Evolutionary conservation across 225 moss, liverwort and hornwort genomes (phyloP).

Genomic region (Physcomitrium patens): DNA sequence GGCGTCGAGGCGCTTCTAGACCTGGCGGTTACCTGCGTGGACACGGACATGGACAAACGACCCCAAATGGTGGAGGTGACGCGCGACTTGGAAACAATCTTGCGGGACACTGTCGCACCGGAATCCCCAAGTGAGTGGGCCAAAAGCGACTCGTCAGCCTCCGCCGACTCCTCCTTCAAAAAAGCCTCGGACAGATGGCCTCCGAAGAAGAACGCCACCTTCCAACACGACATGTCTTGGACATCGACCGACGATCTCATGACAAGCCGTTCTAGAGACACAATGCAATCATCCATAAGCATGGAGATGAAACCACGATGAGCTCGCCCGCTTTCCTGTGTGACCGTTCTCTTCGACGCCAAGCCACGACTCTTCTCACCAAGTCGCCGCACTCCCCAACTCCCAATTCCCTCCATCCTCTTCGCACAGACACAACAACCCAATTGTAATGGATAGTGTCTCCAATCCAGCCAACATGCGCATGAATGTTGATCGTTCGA

Average conservation of each 20-base stretch:
- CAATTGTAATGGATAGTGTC: no score
- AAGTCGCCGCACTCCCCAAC: no score
- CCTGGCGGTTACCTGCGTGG: slow-evolving; percentile 59
- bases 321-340: no score
- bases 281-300: not conserved
- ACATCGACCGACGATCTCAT: slow-evolving; percentile 26
- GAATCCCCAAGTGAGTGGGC: slow-evolving; percentile 27
- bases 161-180: slow-evolving; percentile 20
- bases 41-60: slow-evolving; percentile 45
- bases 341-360: no score
- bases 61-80: slow-evolving; percentile 77
- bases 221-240: slow-evolving; percentile 28
- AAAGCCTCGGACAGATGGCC: slow-evolving; percentile 4
- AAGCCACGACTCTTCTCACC: no score
- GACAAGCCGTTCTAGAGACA: not conserved
- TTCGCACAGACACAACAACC: no score
- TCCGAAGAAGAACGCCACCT: slow-evolving; percentile 3
- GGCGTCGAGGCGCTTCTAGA: slow-evolving; percentile 57
- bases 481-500: no score
- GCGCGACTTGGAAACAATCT: slow-evolving; percentile 63
- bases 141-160: slow-evolving; percentile 18
- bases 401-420: no score
- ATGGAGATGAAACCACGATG: slow-evolving; percentile 39
- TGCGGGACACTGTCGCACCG: slow-evolving; percentile 47
- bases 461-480: no score